Evolutionary conservation across 352 stramenopile species (phyloP), one percentile per base, ranked within the genome.

Genomic region (Phytophthora syringae): DNA sequence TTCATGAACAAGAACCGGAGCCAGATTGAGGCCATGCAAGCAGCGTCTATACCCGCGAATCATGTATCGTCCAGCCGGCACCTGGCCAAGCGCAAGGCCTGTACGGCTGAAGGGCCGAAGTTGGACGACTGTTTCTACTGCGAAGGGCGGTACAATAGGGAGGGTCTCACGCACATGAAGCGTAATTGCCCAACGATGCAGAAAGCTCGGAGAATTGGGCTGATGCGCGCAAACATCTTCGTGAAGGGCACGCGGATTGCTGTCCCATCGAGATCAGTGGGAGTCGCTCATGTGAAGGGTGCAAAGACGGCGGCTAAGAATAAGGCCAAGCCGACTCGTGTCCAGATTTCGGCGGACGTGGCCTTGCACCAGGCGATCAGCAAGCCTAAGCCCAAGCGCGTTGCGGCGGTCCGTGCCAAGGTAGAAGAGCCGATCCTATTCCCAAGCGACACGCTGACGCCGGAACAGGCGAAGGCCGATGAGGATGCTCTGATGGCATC

Each of bases 141-240:
- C 22, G 37, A 39, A n/a, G n/a, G n/a, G n/a, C n/a, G n/a, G n/a
- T n/a, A n/a, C 32, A 39, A 39, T 39, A n/a, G 7, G 32, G 12
- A 39, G 3, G 32, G 12, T 39, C 32, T 39, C 32, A 15, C 32
- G 32, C 47, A 53, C 47, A 18, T 27, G 34, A 53, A 53, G 47
- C 22, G 6, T 15, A 25, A 40, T 25, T 53, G 47, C 2, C 47
- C 47, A 11, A 53, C 21, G 47, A 40, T 53, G 24, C 25, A 42
- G 2, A 20, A 53, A 16, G 27, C 6, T 9, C 18, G 48, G 1
- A 55, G 5, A 7, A 12, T 24, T 2, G 42, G 42, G 5, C 18
- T 42, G 30, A 55, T 44, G 48, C 30, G 48, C 2, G 21, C 30
- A 16, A 55, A 43, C 27, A 55, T 55, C 18, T 55, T 30, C n/a